A percentile compares a stretch with the other conserved stretches of the same genome.
Conservation (phyloP, 441 rosid species). For the Rhodomyrtus psidioides region DNA sequence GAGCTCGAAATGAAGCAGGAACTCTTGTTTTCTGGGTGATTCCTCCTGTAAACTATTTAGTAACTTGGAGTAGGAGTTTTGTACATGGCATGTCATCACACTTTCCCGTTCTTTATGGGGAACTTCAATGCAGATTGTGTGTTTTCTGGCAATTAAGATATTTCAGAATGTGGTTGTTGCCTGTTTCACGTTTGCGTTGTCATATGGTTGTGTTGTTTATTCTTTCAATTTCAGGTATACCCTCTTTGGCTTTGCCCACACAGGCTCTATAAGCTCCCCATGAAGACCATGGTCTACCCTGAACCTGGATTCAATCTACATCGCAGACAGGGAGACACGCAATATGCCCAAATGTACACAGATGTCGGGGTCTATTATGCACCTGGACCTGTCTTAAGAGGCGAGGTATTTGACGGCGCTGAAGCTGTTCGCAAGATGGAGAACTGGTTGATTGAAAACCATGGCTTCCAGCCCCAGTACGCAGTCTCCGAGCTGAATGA, state of each 20-base stretch:
- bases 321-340: conserved; percentile 81
- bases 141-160: neutral
- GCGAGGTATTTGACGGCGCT: conserved; percentile 78
- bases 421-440: conserved; percentile 87
- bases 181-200: neutral
- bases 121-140: neutral
- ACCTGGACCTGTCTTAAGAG: conserved; percentile 85
- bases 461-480: conserved; percentile 90
- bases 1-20: neutral
- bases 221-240: conserved; percentile 45
- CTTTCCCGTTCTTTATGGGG: neutral
- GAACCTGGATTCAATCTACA: conserved; percentile 88
- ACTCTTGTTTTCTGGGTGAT: neutral
- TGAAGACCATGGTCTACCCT: conserved; percentile 81
- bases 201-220: neutral
- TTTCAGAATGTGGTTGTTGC: neutral
- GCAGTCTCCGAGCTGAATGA: conserved; percentile 90
- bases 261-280: conserved; percentile 78
- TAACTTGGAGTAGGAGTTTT: neutral
- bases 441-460: conserved; percentile 91
- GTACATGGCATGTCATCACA: neutral
- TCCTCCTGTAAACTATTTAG: neutral
- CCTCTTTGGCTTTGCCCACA: conserved; percentile 98
- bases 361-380: conserved; percentile 93
- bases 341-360: conserved; percentile 90